Evolutionary conservation across 2,329 filamentous ascomycete species (phyloP).

Genomic region (Colletotrichum sp.): DNA sequence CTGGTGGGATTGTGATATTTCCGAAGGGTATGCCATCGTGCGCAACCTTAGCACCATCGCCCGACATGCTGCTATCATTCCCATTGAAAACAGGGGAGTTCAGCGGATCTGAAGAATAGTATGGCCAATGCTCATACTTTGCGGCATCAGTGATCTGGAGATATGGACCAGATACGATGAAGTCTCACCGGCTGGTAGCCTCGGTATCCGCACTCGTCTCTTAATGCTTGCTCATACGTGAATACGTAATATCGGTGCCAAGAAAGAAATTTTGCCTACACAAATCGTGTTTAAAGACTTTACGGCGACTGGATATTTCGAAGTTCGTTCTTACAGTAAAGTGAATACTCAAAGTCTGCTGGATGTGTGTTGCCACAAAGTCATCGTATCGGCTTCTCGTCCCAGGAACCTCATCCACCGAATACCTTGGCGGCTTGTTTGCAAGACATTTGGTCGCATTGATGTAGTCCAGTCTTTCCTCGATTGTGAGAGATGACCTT

Average conservation of each 20-base stretch:
- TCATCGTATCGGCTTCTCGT: conserved; percentile 34
- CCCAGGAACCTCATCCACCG: conserved; percentile 21
- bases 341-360: conserved; percentile 29
- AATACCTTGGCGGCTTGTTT: conserved; percentile 16
- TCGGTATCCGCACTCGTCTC: conserved; percentile 46
- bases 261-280: conserved; percentile 40
- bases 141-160: background rate
- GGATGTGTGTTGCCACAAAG: conserved; percentile 35
- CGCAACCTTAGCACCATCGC: conserved; percentile 44
- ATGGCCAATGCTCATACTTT: conserved; percentile 58
- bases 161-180: background rate
- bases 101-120: conserved; percentile 46
- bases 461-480: conserved; percentile 24
- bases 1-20: conserved; percentile 40
- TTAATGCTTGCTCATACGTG: conserved; percentile 41
- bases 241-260: conserved; percentile 49
- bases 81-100: conserved; percentile 62
- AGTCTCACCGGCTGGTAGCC: conserved; percentile 40
- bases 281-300: fast-evolving
- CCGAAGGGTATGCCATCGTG: background rate
- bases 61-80: conserved; percentile 52
- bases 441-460: conserved; percentile 26
- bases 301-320: fast-evolving
- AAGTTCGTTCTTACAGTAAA: conserved; percentile 21
- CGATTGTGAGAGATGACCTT: background rate